A percentile compares a stretch with the other conserved stretches of the same genome.
Evolutionary conservation across 2,329 filamentous ascomycete genomes (phyloP).

Genomic region (Pseudogymnoascus sp.): DNA sequence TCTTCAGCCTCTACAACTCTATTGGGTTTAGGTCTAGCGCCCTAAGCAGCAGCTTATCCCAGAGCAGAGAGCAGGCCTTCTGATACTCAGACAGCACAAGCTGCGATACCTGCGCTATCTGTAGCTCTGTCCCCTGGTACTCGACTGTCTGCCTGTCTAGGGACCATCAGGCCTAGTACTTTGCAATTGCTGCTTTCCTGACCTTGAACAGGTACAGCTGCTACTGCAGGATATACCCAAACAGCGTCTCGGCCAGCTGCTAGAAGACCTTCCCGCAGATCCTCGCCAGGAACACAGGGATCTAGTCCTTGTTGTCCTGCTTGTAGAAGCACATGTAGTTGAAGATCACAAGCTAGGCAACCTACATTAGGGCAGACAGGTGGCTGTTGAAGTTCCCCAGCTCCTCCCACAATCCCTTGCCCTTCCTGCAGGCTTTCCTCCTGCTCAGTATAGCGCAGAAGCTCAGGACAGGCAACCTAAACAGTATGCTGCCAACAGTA

Average conservation of each 20-base stretch:
- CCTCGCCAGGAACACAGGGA: constrained; percentile 11
- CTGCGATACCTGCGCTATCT: too few species aligned
- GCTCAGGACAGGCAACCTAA: constrained; percentile 13
- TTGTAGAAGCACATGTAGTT: constrained; percentile 12
- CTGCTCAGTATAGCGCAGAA: constrained; percentile 12
- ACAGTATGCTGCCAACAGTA: constrained; percentile 10
- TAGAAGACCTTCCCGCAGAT: constrained; percentile 15
- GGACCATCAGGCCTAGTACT: constrained; percentile 13
- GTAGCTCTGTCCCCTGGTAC: not conserved
- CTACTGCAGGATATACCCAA: constrained; percentile 15
- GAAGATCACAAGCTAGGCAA: constrained; percentile 12
- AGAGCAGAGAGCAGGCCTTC: too few species aligned
- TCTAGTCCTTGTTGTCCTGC: constrained; percentile 15
- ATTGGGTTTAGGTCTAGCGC: constrained; percentile 9
- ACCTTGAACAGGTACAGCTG: not conserved
- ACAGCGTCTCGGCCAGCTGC: constrained; percentile 13
- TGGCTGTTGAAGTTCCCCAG: constrained; percentile 14
- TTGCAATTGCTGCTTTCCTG: not conserved
- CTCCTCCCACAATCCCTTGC: constrained; percentile 10
- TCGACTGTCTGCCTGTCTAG: constrained; percentile 12
- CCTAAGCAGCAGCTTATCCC: not conserved
- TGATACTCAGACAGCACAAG: too few species aligned
- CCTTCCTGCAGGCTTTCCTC: not conserved
- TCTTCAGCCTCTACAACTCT: constrained; percentile 12
- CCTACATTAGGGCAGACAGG: constrained; percentile 12